Evolutionary conservation across 2,329 filamentous ascomycete genomes (phyloP), one percentile per base, ranked within the genome.

Genomic region (Coniella lustricola): DNA sequence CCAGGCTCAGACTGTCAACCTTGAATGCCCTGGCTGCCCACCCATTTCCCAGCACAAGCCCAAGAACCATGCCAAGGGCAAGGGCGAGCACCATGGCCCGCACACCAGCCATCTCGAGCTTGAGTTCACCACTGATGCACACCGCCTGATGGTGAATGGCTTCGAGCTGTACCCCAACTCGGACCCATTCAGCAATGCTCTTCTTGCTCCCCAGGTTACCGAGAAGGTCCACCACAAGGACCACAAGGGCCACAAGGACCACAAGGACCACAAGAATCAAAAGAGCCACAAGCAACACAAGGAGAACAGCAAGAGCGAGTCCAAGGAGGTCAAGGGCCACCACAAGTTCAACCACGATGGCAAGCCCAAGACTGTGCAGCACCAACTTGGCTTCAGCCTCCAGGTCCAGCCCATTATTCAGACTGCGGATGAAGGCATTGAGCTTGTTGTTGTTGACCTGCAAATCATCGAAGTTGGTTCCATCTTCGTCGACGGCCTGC

Each of bases 381-480:
- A 70, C 49, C 57, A 62, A 16, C 68, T 81, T 3, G 76, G 76
- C 14, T 81, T 75, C 58, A 69, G 68, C 49, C 61, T 79, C 29
- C 63, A 67, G 38, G 64, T 70, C 18, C 64, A 63, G 31, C 66
- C 66, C 17, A 62, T 66, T 45, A 69, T 73, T 54, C 67, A 71
- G 39, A 72, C 78, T 48, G 70, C 74, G 43, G 69, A 75, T 9
- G 73, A 75, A 52, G 65, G 69, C 46, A 61, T 82, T 37, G 70
- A 76, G 50, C 62, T 82, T 3, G 62, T 83, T 45, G 62, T 68
- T 33, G 59, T 85, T 49, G 70, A 77, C 53, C 64, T 85, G 33
- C 71, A 79, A 54, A 73, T 86, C 52, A 72, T 81, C 51, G 74
- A 81, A 60, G 75, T 85, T 21, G 78, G 77, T 49, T 64, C 72